Evolutionary conservation across 2,329 filamentous ascomycete species (phyloP), one percentile per base, ranked within the genome.

Genomic region (Beauveria medogensis): DNA sequence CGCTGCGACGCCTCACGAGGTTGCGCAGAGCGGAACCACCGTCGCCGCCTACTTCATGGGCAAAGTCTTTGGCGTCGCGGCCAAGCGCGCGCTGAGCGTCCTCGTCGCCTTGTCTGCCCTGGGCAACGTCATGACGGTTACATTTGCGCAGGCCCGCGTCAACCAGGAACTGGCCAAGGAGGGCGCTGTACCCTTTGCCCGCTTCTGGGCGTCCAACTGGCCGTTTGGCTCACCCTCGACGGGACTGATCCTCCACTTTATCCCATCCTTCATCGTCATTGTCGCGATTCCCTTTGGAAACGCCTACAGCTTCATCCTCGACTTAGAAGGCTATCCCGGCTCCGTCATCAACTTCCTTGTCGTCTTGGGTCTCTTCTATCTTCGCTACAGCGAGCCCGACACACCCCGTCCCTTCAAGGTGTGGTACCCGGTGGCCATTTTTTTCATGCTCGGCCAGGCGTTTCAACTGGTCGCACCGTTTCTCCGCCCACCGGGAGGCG

Each of bases 391-490:
- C n/a, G 61, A 64, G 37, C 65, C 65, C 20, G 51, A 61, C 5
- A 62, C 65, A 1, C 46, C 57, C 1, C 62, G 65, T 7, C 64
- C 65, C 1, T 67, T 67, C 61, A 64, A 61, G 48, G 65, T 65
- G 3, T 66, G 65, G 65, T 61, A 59, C 47, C 65, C 65, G 8
- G 28, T 66, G 7, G 65, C 65, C 8, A 60, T 41, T 28, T 67
- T 67, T 37, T 67, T 59, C 61, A 63, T 65, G 63, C 47, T 60
- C 12, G 66, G 65, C 12, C 65, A 67, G 58, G 65, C 59, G 1
- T 67, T 67, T 44, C 65, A 67, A 58, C 61, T 67, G 10, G 53
- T 65, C 2, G 65, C 64, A 47, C 65, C 65, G 7, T 66, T 67
- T 51, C 55, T 67, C 34, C 62, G 63, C 2, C 65, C 65, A 5